Conservation (phyloP, 345 rosid genomes). For the Rhodamnia argentea region DNA sequence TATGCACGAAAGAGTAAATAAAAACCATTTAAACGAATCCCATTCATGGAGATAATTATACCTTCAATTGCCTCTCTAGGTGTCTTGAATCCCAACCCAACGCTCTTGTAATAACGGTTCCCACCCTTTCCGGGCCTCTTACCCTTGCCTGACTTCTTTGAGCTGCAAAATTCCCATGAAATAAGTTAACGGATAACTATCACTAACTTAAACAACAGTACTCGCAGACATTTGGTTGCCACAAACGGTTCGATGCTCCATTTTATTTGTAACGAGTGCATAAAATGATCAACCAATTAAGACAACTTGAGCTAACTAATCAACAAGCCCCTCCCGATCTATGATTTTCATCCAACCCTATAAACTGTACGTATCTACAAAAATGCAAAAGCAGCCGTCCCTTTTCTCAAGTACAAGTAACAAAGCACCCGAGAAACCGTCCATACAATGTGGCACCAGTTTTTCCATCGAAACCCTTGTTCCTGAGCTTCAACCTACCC, state of each 20-base stretch:
- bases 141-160: constrained; percentile 77
- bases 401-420: not conserved
- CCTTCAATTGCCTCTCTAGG: constrained; percentile 96
- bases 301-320: not conserved
- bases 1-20: not conserved
- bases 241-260: not conserved
- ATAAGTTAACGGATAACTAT: not conserved
- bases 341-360: not conserved
- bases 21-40: not conserved
- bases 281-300: not conserved
- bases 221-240: not conserved
- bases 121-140: constrained; percentile 96
- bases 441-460: not conserved
- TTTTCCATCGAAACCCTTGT: not conserved
- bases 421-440: not conserved
- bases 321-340: not conserved
- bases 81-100: constrained; percentile 88
- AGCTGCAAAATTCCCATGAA: constrained; percentile 25
- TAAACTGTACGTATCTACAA: not conserved
- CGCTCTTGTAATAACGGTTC: constrained; percentile 78
- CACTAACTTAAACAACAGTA: not conserved
- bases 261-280: not conserved
- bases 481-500: not conserved
- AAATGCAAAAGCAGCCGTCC: not conserved
- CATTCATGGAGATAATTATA: not conserved